Conservation (phyloP, 306 rosid species). For the Sechiopsis laciniata region DNA sequence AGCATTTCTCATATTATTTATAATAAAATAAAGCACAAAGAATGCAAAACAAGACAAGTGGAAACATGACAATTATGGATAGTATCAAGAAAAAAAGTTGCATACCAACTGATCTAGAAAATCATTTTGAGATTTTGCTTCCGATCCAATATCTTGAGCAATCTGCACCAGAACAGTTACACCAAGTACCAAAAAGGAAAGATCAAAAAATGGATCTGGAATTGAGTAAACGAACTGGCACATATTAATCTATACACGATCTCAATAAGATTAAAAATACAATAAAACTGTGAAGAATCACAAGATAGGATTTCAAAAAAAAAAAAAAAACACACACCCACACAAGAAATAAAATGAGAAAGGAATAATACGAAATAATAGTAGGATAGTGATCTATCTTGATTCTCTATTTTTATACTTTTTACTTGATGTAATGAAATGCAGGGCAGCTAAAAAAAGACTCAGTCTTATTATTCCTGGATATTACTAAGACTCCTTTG, state of each 20-base stretch:
- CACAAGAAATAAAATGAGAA: too few relatives aligned
- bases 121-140: constrained; percentile 57
- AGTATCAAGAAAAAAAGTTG: constrained; percentile 9
- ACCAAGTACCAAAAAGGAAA: background rate
- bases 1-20: background rate
- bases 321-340: too few relatives aligned
- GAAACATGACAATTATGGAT: constrained; percentile 16
- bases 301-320: background rate
- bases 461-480: too few relatives aligned
- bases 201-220: background rate
- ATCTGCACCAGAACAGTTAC: constrained; percentile 45
- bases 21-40: background rate
- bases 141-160: constrained; percentile 76
- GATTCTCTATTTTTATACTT: too few relatives aligned
- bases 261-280: background rate
- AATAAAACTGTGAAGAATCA: constrained; percentile 4
- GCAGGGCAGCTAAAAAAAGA: too few relatives aligned
- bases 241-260: background rate
- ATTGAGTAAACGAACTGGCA: constrained; percentile 1
- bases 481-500: too few relatives aligned
- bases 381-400: too few relatives aligned
- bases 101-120: constrained; percentile 72
- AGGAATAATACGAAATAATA: too few relatives aligned
- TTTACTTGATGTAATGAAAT: too few relatives aligned
- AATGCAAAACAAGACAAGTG: background rate